phyloP scores from a whole-genome alignment of 2,329 filamentous ascomycete species.

The Boeremia lycopersici region DNA sequence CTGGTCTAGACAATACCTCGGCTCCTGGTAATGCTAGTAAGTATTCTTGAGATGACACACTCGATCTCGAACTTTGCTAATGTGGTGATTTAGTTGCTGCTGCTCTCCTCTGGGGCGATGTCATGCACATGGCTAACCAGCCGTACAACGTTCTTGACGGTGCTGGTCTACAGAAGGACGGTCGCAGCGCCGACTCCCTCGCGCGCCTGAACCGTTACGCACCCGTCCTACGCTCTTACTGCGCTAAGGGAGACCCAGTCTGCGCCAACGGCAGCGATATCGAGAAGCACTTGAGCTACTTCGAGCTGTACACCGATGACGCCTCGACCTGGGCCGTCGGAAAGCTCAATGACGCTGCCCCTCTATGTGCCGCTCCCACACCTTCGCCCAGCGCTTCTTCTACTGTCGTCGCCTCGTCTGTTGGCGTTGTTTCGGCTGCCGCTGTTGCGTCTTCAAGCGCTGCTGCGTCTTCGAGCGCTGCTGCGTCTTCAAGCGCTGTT shows the following conservation, averaged over 20 bases:
- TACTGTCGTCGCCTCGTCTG: constrained; percentile 23
- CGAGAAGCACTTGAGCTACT: constrained; percentile 64
- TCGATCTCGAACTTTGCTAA: constrained; percentile 24
- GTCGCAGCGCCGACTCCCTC: constrained; percentile 22
- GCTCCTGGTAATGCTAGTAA: constrained; percentile 33
- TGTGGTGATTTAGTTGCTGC: constrained; percentile 29
- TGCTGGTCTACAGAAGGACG: constrained; percentile 20
- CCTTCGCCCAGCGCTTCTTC: constrained; percentile 28
- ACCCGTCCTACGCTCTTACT: constrained; percentile 65
- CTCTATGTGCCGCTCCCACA: constrained; percentile 28
- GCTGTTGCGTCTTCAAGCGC: constrained; percentile 21
- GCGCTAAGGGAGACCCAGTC: constrained; percentile 65
- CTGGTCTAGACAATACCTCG: constrained; percentile 25
- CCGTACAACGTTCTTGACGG: constrained; percentile 32
- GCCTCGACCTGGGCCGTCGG: constrained; percentile 30
- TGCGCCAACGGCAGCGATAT: constrained; percentile 67
- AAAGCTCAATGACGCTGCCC: constrained; percentile 29
- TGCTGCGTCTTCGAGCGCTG: constrained; percentile 4
- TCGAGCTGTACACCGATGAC: constrained; percentile 35
- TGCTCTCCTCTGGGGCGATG: constrained; percentile 35
- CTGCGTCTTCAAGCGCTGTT: background rate
- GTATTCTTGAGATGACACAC: constrained; percentile 23
- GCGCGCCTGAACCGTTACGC: constrained; percentile 40
- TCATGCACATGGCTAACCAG: constrained; percentile 28
- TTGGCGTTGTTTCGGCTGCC: constrained; percentile 11